Evolutionary conservation across 2,329 filamentous ascomycete species (phyloP).

Genomic region (Aspergillus fischeri): DNA sequence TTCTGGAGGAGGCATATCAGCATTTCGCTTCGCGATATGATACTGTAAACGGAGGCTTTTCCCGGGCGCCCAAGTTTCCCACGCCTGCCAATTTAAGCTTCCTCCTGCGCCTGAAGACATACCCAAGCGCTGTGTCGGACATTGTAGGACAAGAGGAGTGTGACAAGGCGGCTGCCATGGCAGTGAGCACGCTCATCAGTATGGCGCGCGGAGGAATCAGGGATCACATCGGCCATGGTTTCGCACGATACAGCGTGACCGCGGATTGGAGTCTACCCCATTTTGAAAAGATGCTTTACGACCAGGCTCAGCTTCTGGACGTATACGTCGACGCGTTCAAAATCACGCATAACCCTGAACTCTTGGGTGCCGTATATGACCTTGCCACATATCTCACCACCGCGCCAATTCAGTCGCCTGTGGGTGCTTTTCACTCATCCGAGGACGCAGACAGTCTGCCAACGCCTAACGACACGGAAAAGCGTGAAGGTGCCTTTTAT

Average conservation of each 20-base stretch:
- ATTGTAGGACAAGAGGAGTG: slow-evolving; percentile 84
- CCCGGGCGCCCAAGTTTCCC: slow-evolving; percentile 77
- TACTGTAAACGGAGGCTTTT: slow-evolving; percentile 73
- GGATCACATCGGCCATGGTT: slow-evolving; percentile 73
- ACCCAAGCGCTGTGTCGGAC: slow-evolving; percentile 69
- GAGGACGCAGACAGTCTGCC: slow-evolving; percentile 86
- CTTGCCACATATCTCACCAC: slow-evolving; percentile 81
- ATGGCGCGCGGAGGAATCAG: slow-evolving; percentile 71
- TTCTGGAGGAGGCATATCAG: slow-evolving; percentile 83
- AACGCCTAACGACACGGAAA: slow-evolving; percentile 69
- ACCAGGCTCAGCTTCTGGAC: slow-evolving; percentile 80
- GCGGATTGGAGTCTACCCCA: slow-evolving; percentile 90
- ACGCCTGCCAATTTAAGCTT: slow-evolving; percentile 83
- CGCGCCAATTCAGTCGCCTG: slow-evolving; percentile 60
- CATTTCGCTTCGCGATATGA: slow-evolving; percentile 82
- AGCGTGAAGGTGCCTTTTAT: slow-evolving; percentile 89
- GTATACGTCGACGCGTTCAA: slow-evolving; percentile 86
- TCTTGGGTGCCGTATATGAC: slow-evolving; percentile 74
- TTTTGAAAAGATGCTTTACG: slow-evolving; percentile 95
- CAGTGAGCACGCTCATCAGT: slow-evolving; percentile 70
- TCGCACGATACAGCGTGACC: slow-evolving; percentile 83
- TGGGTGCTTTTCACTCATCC: slow-evolving; percentile 78
- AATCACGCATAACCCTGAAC: slow-evolving; percentile 62
- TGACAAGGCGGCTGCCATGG: slow-evolving; percentile 70
- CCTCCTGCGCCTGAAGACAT: slow-evolving; percentile 68